Base-by-base conservation (phyloP, 805 yeast species). In the Tanozyma kutaoensis region DNA sequence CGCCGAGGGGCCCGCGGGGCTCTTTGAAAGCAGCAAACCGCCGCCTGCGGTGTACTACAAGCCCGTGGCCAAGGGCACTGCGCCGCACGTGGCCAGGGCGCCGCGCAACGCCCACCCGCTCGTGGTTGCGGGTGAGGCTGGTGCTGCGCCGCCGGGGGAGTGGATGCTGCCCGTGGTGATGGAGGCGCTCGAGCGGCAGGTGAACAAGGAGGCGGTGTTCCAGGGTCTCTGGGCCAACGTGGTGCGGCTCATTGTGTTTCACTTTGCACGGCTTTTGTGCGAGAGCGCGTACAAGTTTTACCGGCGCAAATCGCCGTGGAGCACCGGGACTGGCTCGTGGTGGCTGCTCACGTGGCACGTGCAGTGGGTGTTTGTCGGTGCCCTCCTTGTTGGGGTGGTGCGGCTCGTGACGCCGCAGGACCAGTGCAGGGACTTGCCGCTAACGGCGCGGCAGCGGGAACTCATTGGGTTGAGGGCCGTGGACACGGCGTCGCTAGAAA, bases 371-470 rank as follows among this genome's bases (percentile, higher is more conserved):
- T 38, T 58, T 10, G 23, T 41, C 3, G 30, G 47, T 24, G 48
- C 52, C 28, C 44, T 61, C 8, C 17, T 41, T 8, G 21, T 44
- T 3, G 43, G 59, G 14, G 16, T 46, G 3, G 32, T 51, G 22
- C 45, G 40, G 24, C 35, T 65, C 11, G 14, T 53, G 6, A 55
- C 51, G 34, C 60, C 66, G 2, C 58, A 53, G 32, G 74, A 69
- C 36, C 63, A 61, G 37, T 68, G 74, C 35, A 37, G 50, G 20
- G 75, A 69, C 39, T 47, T 69, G 31, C 72, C 72, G 3, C 52
- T 69, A 32, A 60, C 51, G 8, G 52, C 49, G 25, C 50, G 48
- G 14, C 75, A 69, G 41, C 44, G 74, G 25, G 43, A 46, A 22
- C 42, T 69, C 11, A 45, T 69, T 21, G 74, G 73, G 1, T 49